Evolutionary conservation across 306 rosid species (phyloP), one percentile per base, ranked within the genome.

Genomic region (Potentilla sterilis): DNA sequence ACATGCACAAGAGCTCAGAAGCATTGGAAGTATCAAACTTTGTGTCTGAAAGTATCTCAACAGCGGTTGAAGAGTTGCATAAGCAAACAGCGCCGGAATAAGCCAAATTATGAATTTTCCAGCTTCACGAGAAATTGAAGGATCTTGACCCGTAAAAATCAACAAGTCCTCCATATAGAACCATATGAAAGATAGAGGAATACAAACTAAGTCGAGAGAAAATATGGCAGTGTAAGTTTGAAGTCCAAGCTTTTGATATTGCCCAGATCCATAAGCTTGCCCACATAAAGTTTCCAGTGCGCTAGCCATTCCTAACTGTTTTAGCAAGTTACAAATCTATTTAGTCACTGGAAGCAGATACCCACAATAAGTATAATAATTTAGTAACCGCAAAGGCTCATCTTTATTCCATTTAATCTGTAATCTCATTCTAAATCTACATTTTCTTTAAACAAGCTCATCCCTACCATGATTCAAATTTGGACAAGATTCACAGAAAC

Each of bases 51-150:
- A 89, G 69, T 87, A 91, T 76, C 89, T 61, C 70, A 87, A 75
- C 1, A 91, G 76, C 1, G 96, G 88, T 49, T 85, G 89, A 24
- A 91, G 85, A 69, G 81, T 54, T 67, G 90, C 97, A 77, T 74
- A 77, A 37, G 91, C 98, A 69, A 91, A 82, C 70, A 91, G 90
- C 63, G 87, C 85, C n/a, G 94, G 98, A 68, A 91, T 22, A 64
- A 94, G 96, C 85, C 90, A 89, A 3, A 78, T 61, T 28, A 70
- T 44, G 83, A 86, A 87, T 65, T 72, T 85, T 0, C 92, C 97
- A 13, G 96, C 88, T 85, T 90, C 90, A 8, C 18, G 81, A 19
- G 97, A 82, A 75, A 94, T 88, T 21, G 76, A 48, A 86, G 96
- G 89, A 80, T 94, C 96, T 80, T 91, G 98, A 9, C 96, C 98